A percentile compares a stretch with the other conserved stretches of the same genome.
Evolutionary conservation across 768 basidiomycete genomes (phyloP).

Genomic region (Coprinopsis marcescibilis): DNA sequence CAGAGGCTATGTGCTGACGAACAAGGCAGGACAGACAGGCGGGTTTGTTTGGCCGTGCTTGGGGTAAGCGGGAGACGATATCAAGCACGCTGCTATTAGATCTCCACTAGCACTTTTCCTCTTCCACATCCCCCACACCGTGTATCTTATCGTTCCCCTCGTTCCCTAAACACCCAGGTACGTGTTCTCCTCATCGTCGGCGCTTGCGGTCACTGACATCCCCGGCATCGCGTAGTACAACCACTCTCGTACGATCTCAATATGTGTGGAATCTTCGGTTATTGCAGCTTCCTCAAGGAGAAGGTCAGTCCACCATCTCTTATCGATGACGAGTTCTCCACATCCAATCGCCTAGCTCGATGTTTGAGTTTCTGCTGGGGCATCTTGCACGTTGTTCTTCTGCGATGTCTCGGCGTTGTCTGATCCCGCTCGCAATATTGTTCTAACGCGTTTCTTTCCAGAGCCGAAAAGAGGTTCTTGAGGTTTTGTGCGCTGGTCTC

Average conservation of each 20-base stretch:
- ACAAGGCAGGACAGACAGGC: too few species aligned
- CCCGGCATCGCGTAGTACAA: slow-evolving; percentile 5
- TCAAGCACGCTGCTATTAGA: slow-evolving; percentile 9
- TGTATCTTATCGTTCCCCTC: slow-evolving; percentile 18
- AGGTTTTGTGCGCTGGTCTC: slow-evolving; percentile 86
- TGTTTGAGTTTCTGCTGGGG: neutral
- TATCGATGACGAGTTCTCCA: neutral
- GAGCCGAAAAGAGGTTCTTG: slow-evolving; percentile 88
- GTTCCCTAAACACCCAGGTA: slow-evolving; percentile 15
- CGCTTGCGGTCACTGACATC: neutral
- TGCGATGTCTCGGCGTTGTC: neutral
- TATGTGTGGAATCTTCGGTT: slow-evolving; percentile 97
- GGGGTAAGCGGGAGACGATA: slow-evolving; percentile 19
- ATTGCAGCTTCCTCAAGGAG: slow-evolving; percentile 92
- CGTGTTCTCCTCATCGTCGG: slow-evolving; percentile 6
- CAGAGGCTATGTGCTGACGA: too few species aligned
- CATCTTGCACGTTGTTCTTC: neutral
- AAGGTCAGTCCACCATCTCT: slow-evolving; percentile 52
- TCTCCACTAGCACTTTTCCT: slow-evolving; percentile 2
- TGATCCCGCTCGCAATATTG: neutral
- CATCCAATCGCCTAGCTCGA: slow-evolving; percentile 6
- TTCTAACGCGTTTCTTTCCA: slow-evolving; percentile 28
- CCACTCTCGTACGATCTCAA: slow-evolving; percentile 15
- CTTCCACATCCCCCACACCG: slow-evolving; percentile 16
- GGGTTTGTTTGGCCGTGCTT: slow-evolving; percentile 22